These are phyloP conservation scores for Fusarium domesticum DNA, from an alignment of 2,329 filamentous ascomycete species.

Conservation along the genomic window DNA sequence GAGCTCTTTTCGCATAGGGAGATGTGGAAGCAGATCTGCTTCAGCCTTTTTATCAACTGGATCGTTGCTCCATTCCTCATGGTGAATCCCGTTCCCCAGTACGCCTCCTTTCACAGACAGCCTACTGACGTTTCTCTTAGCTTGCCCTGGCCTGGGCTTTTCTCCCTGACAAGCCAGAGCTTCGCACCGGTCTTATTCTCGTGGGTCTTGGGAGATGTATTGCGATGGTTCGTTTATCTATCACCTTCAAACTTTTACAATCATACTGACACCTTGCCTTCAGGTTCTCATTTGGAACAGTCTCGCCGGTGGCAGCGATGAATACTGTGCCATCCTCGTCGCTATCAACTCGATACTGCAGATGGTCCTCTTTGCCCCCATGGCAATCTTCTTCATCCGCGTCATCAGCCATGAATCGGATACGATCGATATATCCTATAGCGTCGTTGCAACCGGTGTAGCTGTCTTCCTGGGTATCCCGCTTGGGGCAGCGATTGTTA, in stretches of 20 bases:
- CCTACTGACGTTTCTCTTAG: slow-evolving; percentile 35
- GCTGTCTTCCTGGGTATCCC: slow-evolving; percentile 83
- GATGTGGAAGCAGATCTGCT: slow-evolving; percentile 72
- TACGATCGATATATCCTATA: slow-evolving; percentile 49
- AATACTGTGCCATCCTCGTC: slow-evolving; percentile 79
- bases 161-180: slow-evolving; percentile 54
- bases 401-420: slow-evolving; percentile 56
- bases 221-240: slow-evolving; percentile 60
- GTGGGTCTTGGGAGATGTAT: slow-evolving; percentile 83
- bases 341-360: slow-evolving; percentile 72
- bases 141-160: slow-evolving; percentile 66
- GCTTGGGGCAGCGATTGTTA: slow-evolving; percentile 71
- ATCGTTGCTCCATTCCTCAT: slow-evolving; percentile 77
- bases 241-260: background rate
- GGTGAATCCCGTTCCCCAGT: slow-evolving; percentile 42
- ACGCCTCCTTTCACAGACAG: background rate
- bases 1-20: slow-evolving; percentile 55
- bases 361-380: slow-evolving; percentile 67
- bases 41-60: slow-evolving; percentile 78
- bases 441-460: slow-evolving; percentile 71
- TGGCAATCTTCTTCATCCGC: slow-evolving; percentile 66
- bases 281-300: slow-evolving; percentile 64
- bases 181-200: slow-evolving; percentile 68
- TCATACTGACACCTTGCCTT: background rate
- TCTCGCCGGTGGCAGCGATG: slow-evolving; percentile 66